phyloP scores from a whole-genome alignment of 352 stramenopile species.

The Pythium dissimile region DNA sequence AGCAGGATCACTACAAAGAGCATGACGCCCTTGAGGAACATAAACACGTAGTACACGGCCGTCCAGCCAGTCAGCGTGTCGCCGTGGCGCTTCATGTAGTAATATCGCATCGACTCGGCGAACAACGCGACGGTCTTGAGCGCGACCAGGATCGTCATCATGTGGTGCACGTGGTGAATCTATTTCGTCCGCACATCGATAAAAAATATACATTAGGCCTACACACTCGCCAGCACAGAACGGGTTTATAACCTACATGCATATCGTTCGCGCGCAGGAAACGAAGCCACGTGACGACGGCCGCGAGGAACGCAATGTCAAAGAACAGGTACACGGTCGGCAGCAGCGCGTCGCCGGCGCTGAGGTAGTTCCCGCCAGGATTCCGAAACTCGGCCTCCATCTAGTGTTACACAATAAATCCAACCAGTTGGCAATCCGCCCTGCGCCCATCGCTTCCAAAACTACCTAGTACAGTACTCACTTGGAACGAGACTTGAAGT shows the following conservation, averaged over 20 bases:
- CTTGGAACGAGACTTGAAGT: slow-evolving; percentile 87
- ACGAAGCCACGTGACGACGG: slow-evolving; percentile 56
- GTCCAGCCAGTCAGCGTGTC: slow-evolving; percentile 91
- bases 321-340: slow-evolving; percentile 82
- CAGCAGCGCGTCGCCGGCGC: slow-evolving; percentile 77
- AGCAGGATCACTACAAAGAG: slow-evolving; percentile 98
- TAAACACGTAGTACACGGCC: slow-evolving; percentile 94
- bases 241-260: slow-evolving; percentile 50
- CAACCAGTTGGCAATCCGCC: too few species aligned
- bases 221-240: not conserved
- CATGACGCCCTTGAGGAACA: slow-evolving; percentile 94
- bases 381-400: slow-evolving; percentile 86
- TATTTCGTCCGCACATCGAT: too few species aligned
- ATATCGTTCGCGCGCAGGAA: slow-evolving; percentile 50
- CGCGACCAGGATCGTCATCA: slow-evolving; percentile 93
- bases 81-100: slow-evolving; percentile 95
- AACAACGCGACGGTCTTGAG: slow-evolving; percentile 94
- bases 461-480: slow-evolving; percentile 19
- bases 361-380: slow-evolving; percentile 78
- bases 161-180: slow-evolving; percentile 93
- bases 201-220: too few species aligned
- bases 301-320: slow-evolving; percentile 64
- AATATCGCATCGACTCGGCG: slow-evolving; percentile 93
- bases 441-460: slow-evolving; percentile 29
- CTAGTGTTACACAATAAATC: slow-evolving; percentile 39